A percentile compares a stretch with the other conserved stretches of the same genome.
Evolutionary conservation across 2,329 filamentous ascomycete genomes (phyloP).

Genomic region (Botrytis galanthina): DNA sequence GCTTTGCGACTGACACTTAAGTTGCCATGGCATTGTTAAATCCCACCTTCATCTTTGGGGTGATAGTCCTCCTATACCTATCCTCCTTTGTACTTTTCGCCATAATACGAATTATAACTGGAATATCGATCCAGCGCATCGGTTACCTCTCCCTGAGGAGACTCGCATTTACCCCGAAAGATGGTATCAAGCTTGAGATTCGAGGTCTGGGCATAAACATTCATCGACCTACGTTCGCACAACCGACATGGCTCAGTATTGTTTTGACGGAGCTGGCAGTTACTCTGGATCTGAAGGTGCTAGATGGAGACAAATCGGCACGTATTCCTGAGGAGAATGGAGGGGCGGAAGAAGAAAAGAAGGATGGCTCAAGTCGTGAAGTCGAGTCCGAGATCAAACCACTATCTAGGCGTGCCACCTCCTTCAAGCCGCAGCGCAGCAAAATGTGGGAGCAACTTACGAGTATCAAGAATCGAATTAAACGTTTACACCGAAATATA

Average conservation of each 20-base stretch:
- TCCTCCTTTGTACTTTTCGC: constrained; percentile 92
- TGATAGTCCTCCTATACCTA: constrained; percentile 82
- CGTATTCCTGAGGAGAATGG: constrained; percentile 29
- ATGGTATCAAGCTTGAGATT: constrained; percentile 87
- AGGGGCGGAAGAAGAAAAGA: constrained; percentile 31
- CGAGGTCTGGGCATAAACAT: constrained; percentile 83
- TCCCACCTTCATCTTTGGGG: constrained; percentile 81
- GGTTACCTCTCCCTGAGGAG: constrained; percentile 90
- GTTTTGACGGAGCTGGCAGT: constrained; percentile 82
- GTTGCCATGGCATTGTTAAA: constrained; percentile 60
- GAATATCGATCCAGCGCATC: constrained; percentile 91
- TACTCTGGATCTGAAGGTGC: constrained; percentile 71
- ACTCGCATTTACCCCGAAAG: constrained; percentile 82
- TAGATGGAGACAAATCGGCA: constrained; percentile 49
- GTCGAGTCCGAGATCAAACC: constrained; percentile 28
- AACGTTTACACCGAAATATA: constrained; percentile 80
- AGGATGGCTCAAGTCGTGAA: constrained; percentile 26
- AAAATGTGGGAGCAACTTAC: constrained; percentile 80
- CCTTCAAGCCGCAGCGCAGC: constrained; percentile 49
- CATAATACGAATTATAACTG: constrained; percentile 85
- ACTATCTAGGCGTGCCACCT: constrained; percentile 28
- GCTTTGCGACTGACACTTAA: constrained; percentile 16
- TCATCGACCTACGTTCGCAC: constrained; percentile 92
- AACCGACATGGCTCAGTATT: constrained; percentile 94
- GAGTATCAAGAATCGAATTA: constrained; percentile 78